Evolutionary conservation across 2,329 filamentous ascomycete species (phyloP), one percentile per base, ranked within the genome.

Genomic region (Penicillium decumbens): DNA sequence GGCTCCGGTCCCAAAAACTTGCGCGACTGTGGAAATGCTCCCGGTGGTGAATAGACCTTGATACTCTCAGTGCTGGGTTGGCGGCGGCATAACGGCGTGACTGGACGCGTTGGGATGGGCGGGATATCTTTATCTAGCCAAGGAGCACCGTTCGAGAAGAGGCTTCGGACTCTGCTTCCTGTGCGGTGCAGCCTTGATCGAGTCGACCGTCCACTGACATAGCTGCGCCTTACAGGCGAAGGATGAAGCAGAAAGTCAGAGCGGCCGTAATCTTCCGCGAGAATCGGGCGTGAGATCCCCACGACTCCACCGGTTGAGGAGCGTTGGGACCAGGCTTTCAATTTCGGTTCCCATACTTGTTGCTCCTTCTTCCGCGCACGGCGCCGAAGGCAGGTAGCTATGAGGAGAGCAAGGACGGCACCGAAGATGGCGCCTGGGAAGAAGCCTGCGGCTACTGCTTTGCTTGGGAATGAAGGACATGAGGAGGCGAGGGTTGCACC

Each of bases 371-470:
- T 64, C 8, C 46, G 43, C 1, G 47, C 30, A 20, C 58, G 58
- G 25, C 48, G 51, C 42, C 72, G 64, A 45, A 72, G 56, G 55
- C 66, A 72, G 47, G 68, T 64, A 32, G 68, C 58, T 47, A 83
- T 64, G 67, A 76, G 56, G 77, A 81, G 30, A 80, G 80, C 61
- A 71, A 75, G 30, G 74, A 85, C 41, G 69, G 69, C 66, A 6
- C 75, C 75, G 25, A 70, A 63, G n/a, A 74, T 45, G 13, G 72
- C 59, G 5, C 75, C 75, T 3, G 74, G 71, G 56, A 76, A 75
- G 60, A 77, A 74, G 15, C 75, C 75, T 7, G 70, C 73, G 28
- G 69, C 49, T 25, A 77, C 58, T 25, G 73, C 74, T 32, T 60
- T 64, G 20, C 58, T 65, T 15, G 75, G 72, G 51, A 73, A 76